These are phyloP conservation scores for Pelagophyceae sp. DNA, from an alignment of 352 stramenopile species.

Conservation along the genomic window DNA sequence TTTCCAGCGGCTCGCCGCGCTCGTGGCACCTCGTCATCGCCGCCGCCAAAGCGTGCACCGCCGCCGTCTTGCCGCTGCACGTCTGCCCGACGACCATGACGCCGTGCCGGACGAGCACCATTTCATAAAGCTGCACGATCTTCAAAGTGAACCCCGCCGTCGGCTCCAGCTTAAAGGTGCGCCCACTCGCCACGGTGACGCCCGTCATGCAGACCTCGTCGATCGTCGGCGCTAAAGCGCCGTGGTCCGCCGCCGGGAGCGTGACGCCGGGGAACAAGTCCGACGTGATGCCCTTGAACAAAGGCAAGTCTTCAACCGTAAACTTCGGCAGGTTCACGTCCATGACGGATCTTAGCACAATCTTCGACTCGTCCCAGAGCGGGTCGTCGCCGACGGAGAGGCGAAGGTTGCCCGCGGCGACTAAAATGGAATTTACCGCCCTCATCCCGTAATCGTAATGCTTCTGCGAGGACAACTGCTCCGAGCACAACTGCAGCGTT, in stretches of 20 bases:
- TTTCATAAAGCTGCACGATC: conserved; percentile 88
- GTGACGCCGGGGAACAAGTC: conserved; percentile 80
- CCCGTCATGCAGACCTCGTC: conserved; percentile 62
- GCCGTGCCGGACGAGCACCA: conserved; percentile 88
- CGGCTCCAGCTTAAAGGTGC: conserved; percentile 49
- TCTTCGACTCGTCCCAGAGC: conserved; percentile 66
- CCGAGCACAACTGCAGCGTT: conserved; percentile 75
- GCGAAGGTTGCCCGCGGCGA: conserved; percentile 75
- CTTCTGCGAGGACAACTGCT: conserved; percentile 82
- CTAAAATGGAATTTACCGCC: conserved; percentile 84
- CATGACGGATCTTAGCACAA: conserved; percentile 78
- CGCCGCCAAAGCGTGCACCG: conserved; percentile 75
- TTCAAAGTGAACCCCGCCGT: conserved; percentile 79
- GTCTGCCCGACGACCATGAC: conserved; percentile 91
- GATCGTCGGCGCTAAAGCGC: conserved; percentile 62
- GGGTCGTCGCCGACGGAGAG: conserved; percentile 54
- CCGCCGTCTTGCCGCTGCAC: conserved; percentile 81
- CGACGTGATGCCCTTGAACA: conserved; percentile 82
- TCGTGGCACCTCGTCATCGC: conserved; percentile 68
- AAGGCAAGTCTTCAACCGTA: conserved; percentile 74
- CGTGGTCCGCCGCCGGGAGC: conserved; percentile 67
- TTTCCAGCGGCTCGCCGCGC: conserved; percentile 27
- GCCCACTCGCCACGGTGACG: conserved; percentile 45
- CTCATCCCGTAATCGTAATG: conserved; percentile 93
- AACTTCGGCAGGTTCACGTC: conserved; percentile 89